Percentiles rank a stretch among this genome's conserved stretches.
Evolutionary conservation across 2,329 filamentous ascomycete species (phyloP).

Genomic region (Fusarium napiforme): DNA sequence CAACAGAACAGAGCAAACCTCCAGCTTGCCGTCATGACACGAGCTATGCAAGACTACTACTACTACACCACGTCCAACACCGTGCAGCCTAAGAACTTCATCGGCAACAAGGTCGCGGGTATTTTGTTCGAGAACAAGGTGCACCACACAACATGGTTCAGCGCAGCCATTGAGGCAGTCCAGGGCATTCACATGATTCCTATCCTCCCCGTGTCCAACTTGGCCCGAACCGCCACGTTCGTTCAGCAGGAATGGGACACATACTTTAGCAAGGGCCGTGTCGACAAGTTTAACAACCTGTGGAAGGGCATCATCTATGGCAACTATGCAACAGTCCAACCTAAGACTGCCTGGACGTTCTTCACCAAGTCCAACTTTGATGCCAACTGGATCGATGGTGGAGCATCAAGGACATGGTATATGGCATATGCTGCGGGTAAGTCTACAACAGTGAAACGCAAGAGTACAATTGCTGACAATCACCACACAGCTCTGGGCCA

Average conservation of each 20-base stretch:
- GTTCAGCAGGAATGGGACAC: constrained; percentile 84
- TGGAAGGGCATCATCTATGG: constrained; percentile 89
- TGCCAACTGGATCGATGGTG: constrained; percentile 78
- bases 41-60: constrained; percentile 83
- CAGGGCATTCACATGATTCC: constrained; percentile 87
- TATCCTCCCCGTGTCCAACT: constrained; percentile 73
- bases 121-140: constrained; percentile 94
- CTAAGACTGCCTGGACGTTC: constrained; percentile 76
- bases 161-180: constrained; percentile 76
- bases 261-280: constrained; percentile 77
- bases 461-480: constrained; percentile 24
- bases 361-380: constrained; percentile 77
- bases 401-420: constrained; percentile 87
- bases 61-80: constrained; percentile 77
- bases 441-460: constrained; percentile 42
- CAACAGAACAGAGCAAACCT: constrained; percentile 71
- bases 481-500: constrained; percentile 35
- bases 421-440: constrained; percentile 80
- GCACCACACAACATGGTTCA: constrained; percentile 93
- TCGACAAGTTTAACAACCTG: constrained; percentile 73
- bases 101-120: constrained; percentile 78
- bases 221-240: constrained; percentile 74
- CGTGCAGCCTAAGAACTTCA: constrained; percentile 78
- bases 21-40: constrained; percentile 81
- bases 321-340: constrained; percentile 82